Percentiles rank a stretch among this genome's conserved stretches.
phyloP scores from a whole-genome alignment of 1,139 yeast genomes.

The Protomyces lactucae-debilis region DNA sequence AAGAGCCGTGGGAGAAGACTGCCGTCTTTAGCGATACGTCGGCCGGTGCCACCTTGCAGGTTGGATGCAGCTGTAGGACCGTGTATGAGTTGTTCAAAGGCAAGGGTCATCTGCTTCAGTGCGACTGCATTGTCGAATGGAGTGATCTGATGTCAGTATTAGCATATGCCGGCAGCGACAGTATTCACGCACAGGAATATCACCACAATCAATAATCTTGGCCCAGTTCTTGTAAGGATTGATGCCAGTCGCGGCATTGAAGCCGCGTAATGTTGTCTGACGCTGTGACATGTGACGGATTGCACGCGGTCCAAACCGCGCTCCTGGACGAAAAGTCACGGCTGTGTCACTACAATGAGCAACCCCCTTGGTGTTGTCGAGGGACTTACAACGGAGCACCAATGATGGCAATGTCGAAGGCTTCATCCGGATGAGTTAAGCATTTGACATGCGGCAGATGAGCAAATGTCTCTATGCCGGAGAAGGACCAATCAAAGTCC shows the following conservation, averaged over 20 bases:
- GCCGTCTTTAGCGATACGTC: conserved; percentile 22
- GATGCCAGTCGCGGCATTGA: conserved; percentile 59
- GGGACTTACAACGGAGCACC: conserved; percentile 65
- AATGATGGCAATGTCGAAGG: conserved; percentile 61
- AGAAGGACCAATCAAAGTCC: conserved; percentile 33
- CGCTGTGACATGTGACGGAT: conserved; percentile 69
- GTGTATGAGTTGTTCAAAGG: conserved; percentile 52
- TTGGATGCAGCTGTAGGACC: conserved; percentile 35
- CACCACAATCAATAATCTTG: conserved; percentile 68
- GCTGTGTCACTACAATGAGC: conserved; percentile 14
- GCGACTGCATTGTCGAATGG: conserved; percentile 73
- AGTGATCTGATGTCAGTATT: conserved; percentile 37
- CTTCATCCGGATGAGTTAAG: conserved; percentile 46
- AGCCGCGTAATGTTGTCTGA: conserved; percentile 62
- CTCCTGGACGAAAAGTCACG: conserved; percentile 44
- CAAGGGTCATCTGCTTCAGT: conserved; percentile 64
- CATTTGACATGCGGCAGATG: conserved; percentile 60
- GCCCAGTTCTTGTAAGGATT: conserved; percentile 71
- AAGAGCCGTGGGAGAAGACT: conserved; percentile 37
- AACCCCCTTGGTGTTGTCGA: no score
- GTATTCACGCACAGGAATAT: conserved; percentile 52
- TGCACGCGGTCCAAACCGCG: conserved; percentile 75
- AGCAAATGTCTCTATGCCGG: conserved; percentile 68
- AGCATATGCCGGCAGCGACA: not conserved
- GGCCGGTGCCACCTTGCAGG: not conserved